Conservation (phyloP, 2,329 filamentous ascomycete genomes). For the Aureobasidium sp. region DNA sequence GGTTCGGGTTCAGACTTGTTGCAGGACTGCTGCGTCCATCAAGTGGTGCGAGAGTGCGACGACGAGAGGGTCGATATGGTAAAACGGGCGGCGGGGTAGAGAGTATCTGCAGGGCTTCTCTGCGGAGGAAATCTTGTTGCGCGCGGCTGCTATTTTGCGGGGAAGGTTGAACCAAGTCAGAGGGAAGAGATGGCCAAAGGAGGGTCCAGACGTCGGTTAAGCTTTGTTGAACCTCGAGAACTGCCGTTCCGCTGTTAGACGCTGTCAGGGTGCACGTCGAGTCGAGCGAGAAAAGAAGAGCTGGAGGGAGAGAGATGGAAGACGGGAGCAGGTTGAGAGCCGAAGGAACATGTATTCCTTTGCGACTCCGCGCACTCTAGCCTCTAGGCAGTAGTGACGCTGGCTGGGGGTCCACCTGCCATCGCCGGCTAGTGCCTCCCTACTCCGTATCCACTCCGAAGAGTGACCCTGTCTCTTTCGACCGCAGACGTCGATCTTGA, state of each 20-base stretch:
- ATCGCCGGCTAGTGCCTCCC: neutral
- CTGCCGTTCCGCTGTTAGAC: neutral
- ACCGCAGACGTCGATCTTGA: neutral
- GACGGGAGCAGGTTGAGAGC: constrained; percentile 4
- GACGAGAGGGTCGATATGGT: neutral
- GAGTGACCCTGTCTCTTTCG: neutral
- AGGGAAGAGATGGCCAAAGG: neutral
- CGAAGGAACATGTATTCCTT: neutral
- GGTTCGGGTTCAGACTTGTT: neutral
- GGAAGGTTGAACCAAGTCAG: constrained; percentile 1
- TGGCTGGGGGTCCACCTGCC: neutral
- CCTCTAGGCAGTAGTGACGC: constrained; percentile 7
- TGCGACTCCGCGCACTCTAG: neutral
- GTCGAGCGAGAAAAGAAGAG: neutral
- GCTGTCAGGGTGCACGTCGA: neutral
- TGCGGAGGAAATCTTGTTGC: neutral
- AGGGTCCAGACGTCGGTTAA: neutral
- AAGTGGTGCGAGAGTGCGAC: constrained; percentile 6
- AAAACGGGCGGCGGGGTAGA: constrained; percentile 3
- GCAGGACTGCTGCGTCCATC: neutral
- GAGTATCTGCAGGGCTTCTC: neutral
- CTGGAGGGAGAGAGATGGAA: neutral
- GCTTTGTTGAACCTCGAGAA: neutral
- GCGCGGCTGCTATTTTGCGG: neutral
- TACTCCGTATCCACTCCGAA: neutral